phyloP scores from a whole-genome alignment of 2,329 filamentous ascomycete species.

The Tolypocladium ovalisporum region DNA sequence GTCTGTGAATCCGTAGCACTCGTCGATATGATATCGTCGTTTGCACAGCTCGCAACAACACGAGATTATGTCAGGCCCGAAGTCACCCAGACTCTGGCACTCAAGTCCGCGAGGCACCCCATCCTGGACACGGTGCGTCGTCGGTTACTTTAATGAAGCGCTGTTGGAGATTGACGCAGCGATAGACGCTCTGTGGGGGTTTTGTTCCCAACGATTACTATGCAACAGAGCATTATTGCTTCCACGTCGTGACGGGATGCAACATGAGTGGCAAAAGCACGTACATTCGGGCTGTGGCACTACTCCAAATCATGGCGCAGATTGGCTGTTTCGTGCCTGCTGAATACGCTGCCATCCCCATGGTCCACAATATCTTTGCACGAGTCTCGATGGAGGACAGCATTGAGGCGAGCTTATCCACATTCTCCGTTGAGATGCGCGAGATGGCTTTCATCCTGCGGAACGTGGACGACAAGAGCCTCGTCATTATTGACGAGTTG shows the following conservation, averaged over 20 bases:
- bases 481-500: slow-evolving; percentile 84
- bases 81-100: slow-evolving; percentile 55
- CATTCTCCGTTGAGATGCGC: slow-evolving; percentile 89
- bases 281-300: slow-evolving; percentile 75
- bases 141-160: slow-evolving; percentile 1
- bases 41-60: slow-evolving; percentile 61
- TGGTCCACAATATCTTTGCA: slow-evolving; percentile 77
- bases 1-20: slow-evolving; percentile 79
- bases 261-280: slow-evolving; percentile 99
- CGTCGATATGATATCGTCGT: slow-evolving; percentile 74
- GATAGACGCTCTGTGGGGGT: slow-evolving; percentile 47
- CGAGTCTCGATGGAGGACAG: slow-evolving; percentile 78
- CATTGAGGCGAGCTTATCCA: slow-evolving; percentile 84
- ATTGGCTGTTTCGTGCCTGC: slow-evolving; percentile 87
- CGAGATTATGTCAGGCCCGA: slow-evolving; percentile 53
- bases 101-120: slow-evolving; percentile 68
- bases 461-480: slow-evolving; percentile 66
- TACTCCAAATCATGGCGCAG: slow-evolving; percentile 88
- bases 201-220: slow-evolving; percentile 90
- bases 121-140: slow-evolving; percentile 55
- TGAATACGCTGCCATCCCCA: slow-evolving; percentile 67
- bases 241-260: slow-evolving; percentile 89
- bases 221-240: slow-evolving; percentile 66
- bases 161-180: not conserved
- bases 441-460: slow-evolving; percentile 87